Evolutionary conservation across 805 yeast genomes (phyloP).

Genomic region (Candida boleticola): DNA sequence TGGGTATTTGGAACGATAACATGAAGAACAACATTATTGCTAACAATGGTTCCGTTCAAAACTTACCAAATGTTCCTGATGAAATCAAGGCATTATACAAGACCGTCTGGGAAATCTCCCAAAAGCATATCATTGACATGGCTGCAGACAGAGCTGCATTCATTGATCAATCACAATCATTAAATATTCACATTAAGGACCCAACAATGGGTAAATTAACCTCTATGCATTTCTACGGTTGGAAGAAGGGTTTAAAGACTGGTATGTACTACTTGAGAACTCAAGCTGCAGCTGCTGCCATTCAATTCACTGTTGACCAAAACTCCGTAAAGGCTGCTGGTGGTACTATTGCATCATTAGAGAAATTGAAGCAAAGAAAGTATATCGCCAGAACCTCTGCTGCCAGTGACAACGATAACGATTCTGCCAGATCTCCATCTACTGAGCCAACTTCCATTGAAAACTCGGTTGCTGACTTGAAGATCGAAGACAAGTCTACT

Average conservation of each 20-base stretch:
- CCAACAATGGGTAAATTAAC: constrained; percentile 97
- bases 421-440: constrained; percentile 24
- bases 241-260: constrained; percentile 97
- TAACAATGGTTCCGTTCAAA: constrained; percentile 59
- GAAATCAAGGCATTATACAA: constrained; percentile 54
- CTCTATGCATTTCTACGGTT: constrained; percentile 97
- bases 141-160: constrained; percentile 78
- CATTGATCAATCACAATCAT: constrained; percentile 89
- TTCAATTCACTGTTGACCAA: constrained; percentile 69
- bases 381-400: constrained; percentile 17
- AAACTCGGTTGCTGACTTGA: constrained; percentile 46
- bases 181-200: constrained; percentile 82
- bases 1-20: constrained; percentile 56
- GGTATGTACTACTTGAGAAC: constrained; percentile 98
- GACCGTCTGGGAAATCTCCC: constrained; percentile 64
- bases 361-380: constrained; percentile 39
- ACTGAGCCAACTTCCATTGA: constrained; percentile 45
- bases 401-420: constrained; percentile 20
- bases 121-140: constrained; percentile 55
- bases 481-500: constrained; percentile 24
- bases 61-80: constrained; percentile 52
- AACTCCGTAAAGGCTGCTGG: constrained; percentile 39
- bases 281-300: constrained; percentile 96
- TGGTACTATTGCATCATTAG: constrained; percentile 35
- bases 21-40: constrained; percentile 57